Base-by-base conservation (phyloP, 73 alveolate species). In the Paramecium caudatum region DNA sequence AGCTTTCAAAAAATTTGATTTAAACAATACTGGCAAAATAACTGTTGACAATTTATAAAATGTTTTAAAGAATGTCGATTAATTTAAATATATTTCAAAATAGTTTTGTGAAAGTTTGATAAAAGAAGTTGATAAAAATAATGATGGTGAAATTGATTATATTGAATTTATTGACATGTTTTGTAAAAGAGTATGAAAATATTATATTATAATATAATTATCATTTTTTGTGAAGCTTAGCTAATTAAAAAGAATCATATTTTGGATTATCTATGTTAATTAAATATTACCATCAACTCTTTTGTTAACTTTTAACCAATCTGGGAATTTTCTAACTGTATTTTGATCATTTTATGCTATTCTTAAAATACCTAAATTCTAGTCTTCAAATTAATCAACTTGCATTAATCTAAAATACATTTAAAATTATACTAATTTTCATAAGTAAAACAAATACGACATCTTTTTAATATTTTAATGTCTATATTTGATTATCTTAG, bases 141-240 rank as follows among this genome's bases (percentile, higher is more conserved):
- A 74, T 74, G 88, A 74, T 45, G 88, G 88, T 39, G 62, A 39
- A 39, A 74, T 74, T 39, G 88, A 74, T 41, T 74, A 74, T 74
- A 0, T 74, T 21, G 88, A 74, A 45, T 74, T 74, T 74, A 74
- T 74, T 45, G 88, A 74, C 43, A 74, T 74, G 88, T 74, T 74
- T 45, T 74, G 43, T 74, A 74, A 74, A 41, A 74, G 43, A 45
- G 21, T 27, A 17, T 74, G 65, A 74, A 21, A 17, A 74, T 74
- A 48, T 48, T 41, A 41, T 41, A 41, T 41, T 41, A 41, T 41
- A 41, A 7, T 41, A 41, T 41, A 41, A n/a, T n/a, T n/a, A n/a
- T n/a, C n/a, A n/a, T n/a, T n/a, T n/a, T n/a, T n/a, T n/a, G n/a
- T n/a, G n/a, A 5, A 5, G 17, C 30, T 55, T 9, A 23, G 80